Evolutionary conservation across 257 asterid genomes (phyloP), one percentile per base, ranked within the genome.

Genomic region (Parsonsia alboflavescens): DNA sequence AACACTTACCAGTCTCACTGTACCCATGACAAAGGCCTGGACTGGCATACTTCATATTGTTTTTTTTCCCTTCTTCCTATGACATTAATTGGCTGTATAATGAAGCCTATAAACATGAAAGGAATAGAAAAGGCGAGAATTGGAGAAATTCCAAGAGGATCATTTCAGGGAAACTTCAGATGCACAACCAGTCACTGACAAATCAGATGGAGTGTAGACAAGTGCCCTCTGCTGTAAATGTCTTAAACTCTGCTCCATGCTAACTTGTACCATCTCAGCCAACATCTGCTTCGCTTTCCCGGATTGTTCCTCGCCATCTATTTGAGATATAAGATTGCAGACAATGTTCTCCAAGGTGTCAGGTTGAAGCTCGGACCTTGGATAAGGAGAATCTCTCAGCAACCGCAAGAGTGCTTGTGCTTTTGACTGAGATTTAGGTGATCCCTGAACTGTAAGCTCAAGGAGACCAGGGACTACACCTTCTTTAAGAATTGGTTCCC

Each of bases 401-500:
- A 94, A 79, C 66, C 88, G 75, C 82, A 94, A 67, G 7, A 94
- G 93, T 61, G 75, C 79, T 44, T 87, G 96, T 0, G 99, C 99
- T 70, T 92, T 92, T 1, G 88, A 68, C 74, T 85, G 96, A 13
- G 97, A 86, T 65, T 92, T 89, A 0, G 84, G 82, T 3, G 96
- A 85, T 58, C 98, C 98, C 78, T 94, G 96, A 74, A 94, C 98
- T 0, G 99, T 92, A 45, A 94, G 92, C 86, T 94, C 98, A 5
- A 94, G 97, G 63, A 94, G 96, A 11, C 99, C 99, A 0, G 99
- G 99, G 72, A 94, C 89, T 2, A 84, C 99, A 26, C 99, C 99
- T 86, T 94, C 99, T 78, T 84, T 83, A 26, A 94, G 96, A 50
- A 92, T 94, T 1, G 90, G 89, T 78, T 92, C 98, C 72, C 98